Evolutionary conservation across 2,329 filamentous ascomycete genomes (phyloP).

Genomic region (Ceratocystis smalleyi): DNA sequence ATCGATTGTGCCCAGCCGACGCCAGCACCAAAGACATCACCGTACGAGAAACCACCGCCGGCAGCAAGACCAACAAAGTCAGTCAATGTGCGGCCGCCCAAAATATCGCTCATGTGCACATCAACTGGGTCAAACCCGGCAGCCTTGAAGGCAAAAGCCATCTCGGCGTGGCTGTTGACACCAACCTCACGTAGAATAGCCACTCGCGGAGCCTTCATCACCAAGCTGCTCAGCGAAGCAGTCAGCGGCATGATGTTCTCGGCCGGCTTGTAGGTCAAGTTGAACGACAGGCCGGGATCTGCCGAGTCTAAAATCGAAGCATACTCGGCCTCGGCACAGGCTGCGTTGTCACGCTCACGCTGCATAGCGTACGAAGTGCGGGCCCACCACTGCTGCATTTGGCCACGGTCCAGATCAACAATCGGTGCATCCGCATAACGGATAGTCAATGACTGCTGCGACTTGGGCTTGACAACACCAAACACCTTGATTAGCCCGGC

Average conservation of each 20-base stretch:
- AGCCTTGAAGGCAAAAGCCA: slow-evolving; percentile 87
- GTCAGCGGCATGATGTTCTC: slow-evolving; percentile 58
- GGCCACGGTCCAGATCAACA: slow-evolving; percentile 50
- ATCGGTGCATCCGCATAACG: slow-evolving; percentile 54
- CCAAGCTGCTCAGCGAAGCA: slow-evolving; percentile 32
- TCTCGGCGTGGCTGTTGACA: slow-evolving; percentile 90
- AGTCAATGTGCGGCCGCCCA: slow-evolving; percentile 60
- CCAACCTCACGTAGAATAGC: slow-evolving; percentile 92
- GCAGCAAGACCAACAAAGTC: slow-evolving; percentile 79
- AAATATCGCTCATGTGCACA: slow-evolving; percentile 91
- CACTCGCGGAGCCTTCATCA: slow-evolving; percentile 49
- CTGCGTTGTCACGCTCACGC: slow-evolving; percentile 71
- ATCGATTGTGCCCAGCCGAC: slow-evolving; percentile 94
- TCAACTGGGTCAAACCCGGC: slow-evolving; percentile 87
- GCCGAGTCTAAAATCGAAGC: slow-evolving; percentile 55
- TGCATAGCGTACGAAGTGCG: slow-evolving; percentile 85
- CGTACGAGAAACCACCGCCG: slow-evolving; percentile 91
- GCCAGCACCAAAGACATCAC: slow-evolving; percentile 73
- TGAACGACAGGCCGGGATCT: slow-evolving; percentile 74
- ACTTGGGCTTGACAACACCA: slow-evolving; percentile 52
- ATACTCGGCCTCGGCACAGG: slow-evolving; percentile 72
- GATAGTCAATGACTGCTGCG: slow-evolving; percentile 63
- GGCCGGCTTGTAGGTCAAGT: slow-evolving; percentile 62
- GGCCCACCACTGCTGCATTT: slow-evolving; percentile 78
- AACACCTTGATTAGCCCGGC: slow-evolving; percentile 70